A percentile compares a stretch with the other conserved stretches of the same genome.
phyloP scores from a whole-genome alignment of 73 alveolate genomes.

The Halteria grandinella region DNA sequence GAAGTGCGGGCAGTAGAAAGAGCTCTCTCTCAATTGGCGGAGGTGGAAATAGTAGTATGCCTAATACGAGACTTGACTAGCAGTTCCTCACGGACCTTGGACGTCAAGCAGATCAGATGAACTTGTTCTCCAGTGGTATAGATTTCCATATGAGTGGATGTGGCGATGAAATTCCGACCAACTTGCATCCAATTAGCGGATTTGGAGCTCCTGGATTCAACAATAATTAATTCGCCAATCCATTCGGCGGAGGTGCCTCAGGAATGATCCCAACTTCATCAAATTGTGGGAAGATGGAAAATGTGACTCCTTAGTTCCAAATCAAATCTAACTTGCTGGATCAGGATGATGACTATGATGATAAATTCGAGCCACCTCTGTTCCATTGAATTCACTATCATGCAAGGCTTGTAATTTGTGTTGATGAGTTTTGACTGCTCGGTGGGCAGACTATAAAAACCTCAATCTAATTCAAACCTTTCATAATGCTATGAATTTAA shows the following conservation, averaged over 20 bases:
- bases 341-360: background rate
- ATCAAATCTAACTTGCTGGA: no score
- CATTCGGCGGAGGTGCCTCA: background rate
- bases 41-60: no score
- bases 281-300: background rate
- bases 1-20: background rate
- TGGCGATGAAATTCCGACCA: background rate
- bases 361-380: background rate
- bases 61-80: no score
- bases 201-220: slow-evolving; percentile 22
- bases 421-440: no score
- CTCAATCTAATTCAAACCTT: no score
- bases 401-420: no score
- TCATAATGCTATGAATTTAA: no score
- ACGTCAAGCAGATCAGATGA: slow-evolving; percentile 10
- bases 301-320: background rate
- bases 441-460: no score
- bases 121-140: slow-evolving; percentile 7
- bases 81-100: background rate
- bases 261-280: slow-evolving; percentile 1
- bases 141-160: background rate
- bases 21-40: slow-evolving; percentile 8
- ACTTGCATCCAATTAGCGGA: background rate
- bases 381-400: no score
- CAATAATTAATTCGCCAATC: background rate